phyloP scores from a whole-genome alignment of 2,329 filamentous ascomycete species.

The Drechslera avenae region DNA sequence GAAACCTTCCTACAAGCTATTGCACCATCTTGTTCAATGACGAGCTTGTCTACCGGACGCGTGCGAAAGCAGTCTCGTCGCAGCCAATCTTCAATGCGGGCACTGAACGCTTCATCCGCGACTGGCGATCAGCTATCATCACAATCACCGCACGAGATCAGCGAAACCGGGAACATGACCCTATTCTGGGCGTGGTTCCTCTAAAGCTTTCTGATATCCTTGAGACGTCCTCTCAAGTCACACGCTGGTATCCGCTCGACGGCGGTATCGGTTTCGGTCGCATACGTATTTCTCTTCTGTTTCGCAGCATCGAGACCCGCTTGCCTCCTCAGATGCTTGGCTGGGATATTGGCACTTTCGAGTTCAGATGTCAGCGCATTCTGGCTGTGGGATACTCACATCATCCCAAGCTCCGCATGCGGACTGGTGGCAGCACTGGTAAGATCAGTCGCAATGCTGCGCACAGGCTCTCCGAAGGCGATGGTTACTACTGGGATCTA shows the following conservation, averaged over 20 bases:
- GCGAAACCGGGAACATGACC: constrained; percentile 89
- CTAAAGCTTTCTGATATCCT: constrained; percentile 87
- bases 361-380: constrained; percentile 77
- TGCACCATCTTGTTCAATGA: constrained; percentile 93
- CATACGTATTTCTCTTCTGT: constrained; percentile 84
- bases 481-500: constrained; percentile 66
- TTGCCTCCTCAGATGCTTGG: constrained; percentile 85
- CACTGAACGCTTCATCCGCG: constrained; percentile 88
- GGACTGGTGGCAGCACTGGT: constrained; percentile 83
- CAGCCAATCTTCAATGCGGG: constrained; percentile 98
- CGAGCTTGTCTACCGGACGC: constrained; percentile 88
- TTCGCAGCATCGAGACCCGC: constrained; percentile 85
- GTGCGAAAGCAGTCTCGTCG: constrained; percentile 89
- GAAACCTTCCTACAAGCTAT: constrained; percentile 84
- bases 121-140: constrained; percentile 87
- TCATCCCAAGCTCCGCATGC: constrained; percentile 70
- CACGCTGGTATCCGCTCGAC: constrained; percentile 94
- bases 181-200: constrained; percentile 89
- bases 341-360: constrained; percentile 95
- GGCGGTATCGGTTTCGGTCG: constrained; percentile 90
- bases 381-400: constrained; percentile 67
- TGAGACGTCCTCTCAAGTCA: constrained; percentile 82
- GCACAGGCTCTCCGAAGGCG: constrained; percentile 62
- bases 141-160: constrained; percentile 89
- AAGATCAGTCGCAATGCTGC: constrained; percentile 70